A percentile compares a stretch with the other conserved stretches of the same genome.
These are phyloP conservation scores for Gossypium anomalum DNA, from an alignment of 345 rosid genomes.

Conservation along the genomic window DNA sequence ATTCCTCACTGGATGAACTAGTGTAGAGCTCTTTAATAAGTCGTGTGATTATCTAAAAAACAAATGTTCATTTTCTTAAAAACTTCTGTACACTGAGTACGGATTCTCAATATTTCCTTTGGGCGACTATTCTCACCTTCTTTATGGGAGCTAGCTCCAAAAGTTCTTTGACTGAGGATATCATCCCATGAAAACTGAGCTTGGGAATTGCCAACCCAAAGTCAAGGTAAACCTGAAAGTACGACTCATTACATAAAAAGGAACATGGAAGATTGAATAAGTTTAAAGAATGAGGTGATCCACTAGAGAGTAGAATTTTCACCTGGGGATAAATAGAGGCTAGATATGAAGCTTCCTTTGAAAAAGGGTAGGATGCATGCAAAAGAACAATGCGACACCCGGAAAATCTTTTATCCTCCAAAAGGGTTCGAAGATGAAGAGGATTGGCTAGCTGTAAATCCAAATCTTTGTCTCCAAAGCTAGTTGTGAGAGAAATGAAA, in stretches of 20 bases:
- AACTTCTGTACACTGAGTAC: too few species aligned
- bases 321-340: slow-evolving; percentile 90
- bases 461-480: slow-evolving; percentile 91
- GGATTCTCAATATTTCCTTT: neutral
- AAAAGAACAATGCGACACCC: slow-evolving; percentile 70
- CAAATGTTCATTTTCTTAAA: too few species aligned
- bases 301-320: slow-evolving; percentile 8
- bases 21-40: too few species aligned
- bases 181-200: slow-evolving; percentile 87
- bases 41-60: too few species aligned
- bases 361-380: slow-evolving; percentile 96
- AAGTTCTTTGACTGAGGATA: slow-evolving; percentile 78
- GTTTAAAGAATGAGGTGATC: neutral
- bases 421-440: slow-evolving; percentile 68
- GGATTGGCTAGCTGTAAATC: slow-evolving; percentile 89
- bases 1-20: neutral
- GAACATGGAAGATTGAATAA: neutral
- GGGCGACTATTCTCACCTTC: slow-evolving; percentile 48
- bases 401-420: slow-evolving; percentile 76
- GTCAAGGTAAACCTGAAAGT: slow-evolving; percentile 80
- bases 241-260: slow-evolving; percentile 16
- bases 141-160: slow-evolving; percentile 78
- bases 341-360: slow-evolving; percentile 85
- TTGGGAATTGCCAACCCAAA: slow-evolving; percentile 90
- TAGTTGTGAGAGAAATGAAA: slow-evolving; percentile 23